phyloP scores from a whole-genome alignment of 2,329 filamentous ascomycete genomes.

The Sporothrix dimorphospora region DNA sequence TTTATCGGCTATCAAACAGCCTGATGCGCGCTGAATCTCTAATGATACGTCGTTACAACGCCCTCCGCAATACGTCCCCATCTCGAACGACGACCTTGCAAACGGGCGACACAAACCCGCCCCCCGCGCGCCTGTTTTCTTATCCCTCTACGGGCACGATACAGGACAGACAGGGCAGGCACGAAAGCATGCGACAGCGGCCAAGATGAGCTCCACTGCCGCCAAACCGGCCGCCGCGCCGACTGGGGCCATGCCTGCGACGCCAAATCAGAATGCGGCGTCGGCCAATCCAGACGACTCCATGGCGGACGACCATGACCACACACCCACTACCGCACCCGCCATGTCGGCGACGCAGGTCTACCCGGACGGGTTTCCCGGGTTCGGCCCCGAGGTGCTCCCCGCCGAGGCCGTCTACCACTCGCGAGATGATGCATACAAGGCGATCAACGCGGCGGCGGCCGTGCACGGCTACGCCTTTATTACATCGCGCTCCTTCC shows the following conservation, averaged over 20 bases:
- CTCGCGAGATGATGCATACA: constrained; percentile 29
- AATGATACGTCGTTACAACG: background rate
- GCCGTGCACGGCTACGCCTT: constrained; percentile 30
- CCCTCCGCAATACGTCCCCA: background rate
- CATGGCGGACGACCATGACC: background rate
- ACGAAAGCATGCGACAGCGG: background rate
- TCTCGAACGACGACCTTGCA: background rate
- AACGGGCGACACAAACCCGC: background rate
- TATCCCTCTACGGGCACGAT: background rate
- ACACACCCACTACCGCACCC: background rate
- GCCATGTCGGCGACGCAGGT: constrained; percentile 12
- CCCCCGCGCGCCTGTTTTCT: background rate
- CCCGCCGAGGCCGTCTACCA: constrained; percentile 21
- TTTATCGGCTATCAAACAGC: constrained; percentile 6
- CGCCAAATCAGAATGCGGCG: background rate
- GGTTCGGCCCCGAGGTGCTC: constrained; percentile 28
- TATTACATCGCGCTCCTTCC: constrained; percentile 29
- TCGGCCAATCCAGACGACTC: background rate
- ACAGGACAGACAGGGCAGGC: background rate
- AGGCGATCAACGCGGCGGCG: constrained; percentile 24
- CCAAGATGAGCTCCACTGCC: constrained; percentile 19
- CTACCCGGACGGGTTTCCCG: constrained; percentile 27
- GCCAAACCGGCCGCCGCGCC: background rate
- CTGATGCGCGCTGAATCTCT: background rate
- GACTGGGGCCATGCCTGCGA: background rate